Conservation (phyloP, 176 grass and related monocot genomes). For the Lolium perenne region DNA sequence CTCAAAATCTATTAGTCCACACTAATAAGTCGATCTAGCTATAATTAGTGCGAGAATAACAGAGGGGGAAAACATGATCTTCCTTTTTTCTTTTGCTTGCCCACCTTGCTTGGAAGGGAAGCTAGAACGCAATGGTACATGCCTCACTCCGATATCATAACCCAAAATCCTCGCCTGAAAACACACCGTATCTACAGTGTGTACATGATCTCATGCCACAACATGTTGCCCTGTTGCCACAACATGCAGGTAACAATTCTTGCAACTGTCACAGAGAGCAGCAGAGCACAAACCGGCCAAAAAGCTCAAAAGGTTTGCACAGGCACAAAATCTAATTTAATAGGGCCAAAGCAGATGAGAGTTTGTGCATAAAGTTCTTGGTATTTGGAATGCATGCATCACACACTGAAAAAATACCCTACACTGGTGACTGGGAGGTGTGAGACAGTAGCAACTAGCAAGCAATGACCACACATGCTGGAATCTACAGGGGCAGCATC, state of each 20-base stretch:
- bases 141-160: background rate
- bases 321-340: constrained; percentile 5
- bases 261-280: background rate
- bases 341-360: background rate
- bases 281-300: constrained; percentile 18
- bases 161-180: background rate
- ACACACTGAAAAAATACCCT: background rate
- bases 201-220: background rate
- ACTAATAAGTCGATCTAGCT: too few relatives aligned
- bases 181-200: background rate
- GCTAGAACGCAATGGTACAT: constrained; percentile 6
- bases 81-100: background rate
- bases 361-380: constrained; percentile 11
- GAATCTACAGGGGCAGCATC: constrained; percentile 44
- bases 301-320: constrained; percentile 3
- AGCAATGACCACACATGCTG: constrained; percentile 38
- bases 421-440: background rate
- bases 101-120: constrained; percentile 41
- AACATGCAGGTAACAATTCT: background rate
- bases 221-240: background rate
- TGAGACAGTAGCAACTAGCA: background rate
- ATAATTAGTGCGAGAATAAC: background rate
- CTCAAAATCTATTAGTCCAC: too few relatives aligned
- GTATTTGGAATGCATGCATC: constrained; percentile 10
- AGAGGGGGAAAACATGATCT: background rate